Percentiles rank a stretch among this genome's conserved stretches.
Evolutionary conservation across 129 eudicot genomes (phyloP).

Genomic region (Dittrichia graveolens): DNA sequence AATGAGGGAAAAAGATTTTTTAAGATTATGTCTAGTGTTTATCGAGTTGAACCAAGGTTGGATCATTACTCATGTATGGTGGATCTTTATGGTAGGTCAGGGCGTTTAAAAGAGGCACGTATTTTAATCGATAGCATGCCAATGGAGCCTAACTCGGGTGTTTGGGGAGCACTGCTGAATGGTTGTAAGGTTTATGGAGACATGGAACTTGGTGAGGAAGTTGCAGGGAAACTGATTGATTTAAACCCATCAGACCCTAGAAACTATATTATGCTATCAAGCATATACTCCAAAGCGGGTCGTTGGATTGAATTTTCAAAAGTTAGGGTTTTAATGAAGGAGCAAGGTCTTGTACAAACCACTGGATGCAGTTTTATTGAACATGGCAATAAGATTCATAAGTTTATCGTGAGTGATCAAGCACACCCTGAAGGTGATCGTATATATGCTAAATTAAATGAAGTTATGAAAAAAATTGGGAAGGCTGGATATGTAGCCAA

Average conservation of each 20-base stretch:
- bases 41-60: conserved; percentile 43
- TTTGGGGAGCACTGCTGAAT: conserved; percentile 64
- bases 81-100: conserved; percentile 54
- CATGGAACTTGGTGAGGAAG: conserved; percentile 52
- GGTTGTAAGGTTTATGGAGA: conserved; percentile 49
- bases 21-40: conserved; percentile 38
- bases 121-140: conserved; percentile 47
- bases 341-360: conserved; percentile 30
- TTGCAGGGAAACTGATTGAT: conserved; percentile 37
- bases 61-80: conserved; percentile 68
- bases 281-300: conserved; percentile 50
- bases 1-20: conserved; percentile 46
- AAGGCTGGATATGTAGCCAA: conserved; percentile 42
- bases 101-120: conserved; percentile 41
- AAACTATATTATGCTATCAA: conserved; percentile 55
- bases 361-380: conserved; percentile 51
- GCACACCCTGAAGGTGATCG: conserved; percentile 33
- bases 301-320: conserved; percentile 51
- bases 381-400: conserved; percentile 39
- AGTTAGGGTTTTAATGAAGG: conserved; percentile 47
- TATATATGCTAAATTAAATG: conserved; percentile 39
- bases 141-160: conserved; percentile 56
- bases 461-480: conserved; percentile 30
- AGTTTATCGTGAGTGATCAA: conserved; percentile 46
- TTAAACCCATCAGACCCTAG: conserved; percentile 46